These are phyloP conservation scores for Barnettozyma wickerhamii DNA, from an alignment of 805 yeast genomes.

Conservation along the genomic window DNA sequence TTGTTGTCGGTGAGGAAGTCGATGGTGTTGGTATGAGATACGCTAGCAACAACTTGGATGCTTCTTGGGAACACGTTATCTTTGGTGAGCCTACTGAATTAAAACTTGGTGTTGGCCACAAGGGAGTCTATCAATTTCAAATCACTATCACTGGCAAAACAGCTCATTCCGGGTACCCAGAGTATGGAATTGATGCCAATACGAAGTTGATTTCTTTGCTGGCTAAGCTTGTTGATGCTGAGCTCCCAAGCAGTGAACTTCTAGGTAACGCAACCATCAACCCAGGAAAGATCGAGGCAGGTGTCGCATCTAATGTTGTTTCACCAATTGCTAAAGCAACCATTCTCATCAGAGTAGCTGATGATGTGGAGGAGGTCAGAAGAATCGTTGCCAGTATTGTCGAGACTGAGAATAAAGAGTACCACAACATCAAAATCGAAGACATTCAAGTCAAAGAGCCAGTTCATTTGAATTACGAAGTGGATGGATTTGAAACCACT, in stretches of 20 bases:
- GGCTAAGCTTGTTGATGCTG: conserved; percentile 36
- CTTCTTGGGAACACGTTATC: conserved; percentile 54
- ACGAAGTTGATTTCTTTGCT: conserved; percentile 49
- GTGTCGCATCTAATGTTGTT: conserved; percentile 63
- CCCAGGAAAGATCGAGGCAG: conserved; percentile 53
- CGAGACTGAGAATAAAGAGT: conserved; percentile 26
- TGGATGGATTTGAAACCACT: conserved; percentile 58
- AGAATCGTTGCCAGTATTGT: conserved; percentile 27
- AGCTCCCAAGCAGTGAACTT: conserved; percentile 46
- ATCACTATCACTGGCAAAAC: conserved; percentile 51
- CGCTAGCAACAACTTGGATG: conserved; percentile 33
- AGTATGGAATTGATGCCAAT: conserved; percentile 60
- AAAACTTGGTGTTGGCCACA: conserved; percentile 66
- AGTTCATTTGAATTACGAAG: conserved; percentile 42
- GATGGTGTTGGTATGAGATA: conserved; percentile 58
- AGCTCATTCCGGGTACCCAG: conserved; percentile 68
- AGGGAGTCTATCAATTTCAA: conserved; percentile 46
- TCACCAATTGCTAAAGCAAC: conserved; percentile 54
- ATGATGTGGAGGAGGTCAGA: conserved; percentile 35
- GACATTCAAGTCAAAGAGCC: conserved; percentile 31
- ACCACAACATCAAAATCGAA: conserved; percentile 20
- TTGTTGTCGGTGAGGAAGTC: conserved; percentile 70
- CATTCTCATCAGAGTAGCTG: conserved; percentile 51
- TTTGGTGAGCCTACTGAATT: conserved; percentile 77
- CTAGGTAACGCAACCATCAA: conserved; percentile 62